Evolutionary conservation across 768 basidiomycete species (phyloP).

Genomic region (Leccinellum albellum): DNA sequence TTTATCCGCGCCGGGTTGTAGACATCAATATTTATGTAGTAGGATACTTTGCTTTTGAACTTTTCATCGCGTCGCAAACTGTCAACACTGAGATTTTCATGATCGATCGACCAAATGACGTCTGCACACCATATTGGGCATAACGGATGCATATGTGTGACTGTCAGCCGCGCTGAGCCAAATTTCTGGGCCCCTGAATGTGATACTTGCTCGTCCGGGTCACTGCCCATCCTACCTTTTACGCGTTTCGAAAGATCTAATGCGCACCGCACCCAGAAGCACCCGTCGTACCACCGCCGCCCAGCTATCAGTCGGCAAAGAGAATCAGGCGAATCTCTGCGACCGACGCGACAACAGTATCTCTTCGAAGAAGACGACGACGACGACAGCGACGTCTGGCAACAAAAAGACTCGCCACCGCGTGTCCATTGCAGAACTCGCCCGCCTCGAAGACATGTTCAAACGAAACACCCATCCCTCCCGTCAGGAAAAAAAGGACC

Average conservation of each 20-base stretch:
- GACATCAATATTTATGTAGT: not conserved
- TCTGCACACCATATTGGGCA: not conserved
- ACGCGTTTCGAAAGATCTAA: constrained; percentile 15
- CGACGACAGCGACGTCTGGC: not conserved
- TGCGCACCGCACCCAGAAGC: constrained; percentile 21
- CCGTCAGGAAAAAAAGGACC: constrained; percentile 26
- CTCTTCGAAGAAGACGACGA: not conserved
- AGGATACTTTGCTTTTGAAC: not conserved
- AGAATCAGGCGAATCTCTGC: constrained; percentile 8
- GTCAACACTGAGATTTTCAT: not conserved
- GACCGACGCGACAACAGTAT: not conserved
- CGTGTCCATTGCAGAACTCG: constrained; percentile 31
- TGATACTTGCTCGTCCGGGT: not conserved
- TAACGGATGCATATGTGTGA: not conserved
- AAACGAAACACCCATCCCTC: constrained; percentile 28
- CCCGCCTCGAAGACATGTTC: constrained; percentile 28
- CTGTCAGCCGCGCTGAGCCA: constrained; percentile 21
- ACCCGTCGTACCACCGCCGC: constrained; percentile 23
- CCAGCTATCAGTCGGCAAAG: constrained; percentile 13
- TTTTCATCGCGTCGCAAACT: not conserved
- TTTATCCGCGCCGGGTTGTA: not conserved
- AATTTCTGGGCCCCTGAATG: constrained; percentile 4
- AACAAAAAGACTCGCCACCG: constrained; percentile 35
- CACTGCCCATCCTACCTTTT: constrained; percentile 25
- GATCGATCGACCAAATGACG: not conserved